A percentile compares a stretch with the other conserved stretches of the same genome.
Conservation (phyloP, 1,284 basidiomycete genomes). For the Cryptococcus wingfieldii region DNA sequence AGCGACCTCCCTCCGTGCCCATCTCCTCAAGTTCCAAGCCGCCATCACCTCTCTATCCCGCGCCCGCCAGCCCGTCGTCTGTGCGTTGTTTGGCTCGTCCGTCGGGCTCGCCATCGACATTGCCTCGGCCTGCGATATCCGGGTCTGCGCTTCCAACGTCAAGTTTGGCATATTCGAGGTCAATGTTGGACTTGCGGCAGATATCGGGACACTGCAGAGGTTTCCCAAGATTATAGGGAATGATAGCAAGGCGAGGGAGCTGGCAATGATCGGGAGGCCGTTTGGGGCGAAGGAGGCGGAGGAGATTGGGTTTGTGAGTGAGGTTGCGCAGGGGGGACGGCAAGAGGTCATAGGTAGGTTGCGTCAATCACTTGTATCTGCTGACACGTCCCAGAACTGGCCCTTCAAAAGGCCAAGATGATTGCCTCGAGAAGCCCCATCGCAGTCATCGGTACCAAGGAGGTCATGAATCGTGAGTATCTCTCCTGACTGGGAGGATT, state of each 20-base stretch:
- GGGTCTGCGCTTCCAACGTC: conserved; percentile 63
- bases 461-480: conserved; percentile 54
- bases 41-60: conserved; percentile 65
- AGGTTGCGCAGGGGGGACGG: conserved; percentile 64
- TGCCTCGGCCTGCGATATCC: conserved; percentile 72
- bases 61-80: conserved; percentile 79
- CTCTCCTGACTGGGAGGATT: background rate
- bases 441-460: conserved; percentile 77
- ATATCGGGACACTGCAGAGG: conserved; percentile 82
- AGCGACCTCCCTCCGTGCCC: conserved; percentile 54
- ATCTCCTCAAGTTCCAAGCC: conserved; percentile 64
- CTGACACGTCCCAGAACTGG: conserved; percentile 49
- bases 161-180: conserved; percentile 83
- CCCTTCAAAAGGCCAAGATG: conserved; percentile 61
- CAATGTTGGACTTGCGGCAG: conserved; percentile 82
- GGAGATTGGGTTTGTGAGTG: conserved; percentile 71
- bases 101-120: conserved; percentile 72
- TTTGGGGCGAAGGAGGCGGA: conserved; percentile 70
- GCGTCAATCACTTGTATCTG: background rate
- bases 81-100: conserved; percentile 70
- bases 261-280: conserved; percentile 69
- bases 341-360: conserved; percentile 51
- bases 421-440: conserved; percentile 79
- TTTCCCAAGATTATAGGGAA: conserved; percentile 79
- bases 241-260: conserved; percentile 70